Base-by-base conservation (phyloP, 176 grass and related monocot genomes). In the Aechmea fasciata region DNA sequence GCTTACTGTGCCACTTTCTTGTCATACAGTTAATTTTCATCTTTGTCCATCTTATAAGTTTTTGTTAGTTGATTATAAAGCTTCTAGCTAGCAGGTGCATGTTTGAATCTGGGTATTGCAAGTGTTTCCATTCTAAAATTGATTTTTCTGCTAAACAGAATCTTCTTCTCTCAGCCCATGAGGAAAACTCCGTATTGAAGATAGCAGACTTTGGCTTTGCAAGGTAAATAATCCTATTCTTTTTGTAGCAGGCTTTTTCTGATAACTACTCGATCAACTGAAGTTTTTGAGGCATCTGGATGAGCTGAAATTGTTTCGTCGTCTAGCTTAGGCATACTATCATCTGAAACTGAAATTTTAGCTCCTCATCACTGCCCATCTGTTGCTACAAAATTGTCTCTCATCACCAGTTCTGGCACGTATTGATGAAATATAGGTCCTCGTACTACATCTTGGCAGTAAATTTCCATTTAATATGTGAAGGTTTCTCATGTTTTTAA, bases 171-270 rank as follows among this genome's bases (percentile, higher is more conserved):
- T 83, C 88, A 71, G 66, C 83, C 76, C 84, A 85, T 65, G 88
- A 82, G 26, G 89, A 82, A 76, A 83, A 80, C 66, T 83, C 86
- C 48, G 75, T 90, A 26, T 83, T 99, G 84, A 99, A 99, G 81
- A 99, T 99, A 47, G 94, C 94, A 0, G 94, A 99, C 75, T 99
- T 99, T 79, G 94, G 89, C 76, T 99, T 99, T 90, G 94, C 94
- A 72, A 97, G 91, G 94, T 97, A 65, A 87, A 82, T 93, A 73
- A 67, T 69, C 28, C 13, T 62, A 12, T 51, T 71, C 13, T 66
- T 50, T 71, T 68, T 52, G 1, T 10, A 75, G 18, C 75, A 92
- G 89, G 28, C 79, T 73, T 63, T 68, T 92, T 41, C 33, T 41
- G 33, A 41, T 41, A 41, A 41, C 33, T 41, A 41, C 33, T 41